Evolutionary conservation across 306 rosid genomes (phyloP).

Genomic region (Pyrus communis): DNA sequence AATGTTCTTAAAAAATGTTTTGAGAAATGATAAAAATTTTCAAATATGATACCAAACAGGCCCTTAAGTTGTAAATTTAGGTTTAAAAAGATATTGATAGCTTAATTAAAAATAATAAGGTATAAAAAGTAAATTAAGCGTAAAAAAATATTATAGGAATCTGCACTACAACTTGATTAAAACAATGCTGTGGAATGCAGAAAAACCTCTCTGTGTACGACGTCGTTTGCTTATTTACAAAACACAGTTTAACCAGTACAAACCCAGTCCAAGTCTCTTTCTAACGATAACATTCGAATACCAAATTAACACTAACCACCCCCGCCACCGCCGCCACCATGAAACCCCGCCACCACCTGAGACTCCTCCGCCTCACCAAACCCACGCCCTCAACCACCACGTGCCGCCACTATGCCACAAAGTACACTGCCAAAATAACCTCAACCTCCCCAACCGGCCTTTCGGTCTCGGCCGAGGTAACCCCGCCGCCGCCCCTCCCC

Average conservation of each 20-base stretch:
- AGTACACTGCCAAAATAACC: constrained; percentile 77
- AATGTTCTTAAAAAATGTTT: no score
- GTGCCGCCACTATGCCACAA: constrained; percentile 57
- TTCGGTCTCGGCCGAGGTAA: constrained; percentile 68
- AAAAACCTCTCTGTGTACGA: neutral
- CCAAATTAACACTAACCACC: neutral
- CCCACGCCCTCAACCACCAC: neutral
- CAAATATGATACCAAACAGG: no score
- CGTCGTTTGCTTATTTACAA: neutral
- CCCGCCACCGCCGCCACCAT: constrained; percentile 2
- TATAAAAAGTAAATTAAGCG: no score
- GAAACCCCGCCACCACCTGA: constrained; percentile 16
- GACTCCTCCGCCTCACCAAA: neutral
- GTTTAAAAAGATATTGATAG: no score
- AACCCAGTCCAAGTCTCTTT: neutral
- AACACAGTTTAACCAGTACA: neutral
- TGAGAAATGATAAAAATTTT: no score
- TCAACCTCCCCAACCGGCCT: constrained; percentile 62
- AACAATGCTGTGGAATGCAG: no score
- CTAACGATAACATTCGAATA: neutral
- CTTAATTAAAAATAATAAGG: no score
- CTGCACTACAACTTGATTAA: no score
- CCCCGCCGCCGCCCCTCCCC: constrained; percentile 49
- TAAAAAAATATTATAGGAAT: no score
- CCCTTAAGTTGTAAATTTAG: no score